A percentile compares a stretch with the other conserved stretches of the same genome.
These are phyloP conservation scores for Sclerotinia glacialis DNA, from an alignment of 2,329 filamentous ascomycete genomes.

Conservation along the genomic window DNA sequence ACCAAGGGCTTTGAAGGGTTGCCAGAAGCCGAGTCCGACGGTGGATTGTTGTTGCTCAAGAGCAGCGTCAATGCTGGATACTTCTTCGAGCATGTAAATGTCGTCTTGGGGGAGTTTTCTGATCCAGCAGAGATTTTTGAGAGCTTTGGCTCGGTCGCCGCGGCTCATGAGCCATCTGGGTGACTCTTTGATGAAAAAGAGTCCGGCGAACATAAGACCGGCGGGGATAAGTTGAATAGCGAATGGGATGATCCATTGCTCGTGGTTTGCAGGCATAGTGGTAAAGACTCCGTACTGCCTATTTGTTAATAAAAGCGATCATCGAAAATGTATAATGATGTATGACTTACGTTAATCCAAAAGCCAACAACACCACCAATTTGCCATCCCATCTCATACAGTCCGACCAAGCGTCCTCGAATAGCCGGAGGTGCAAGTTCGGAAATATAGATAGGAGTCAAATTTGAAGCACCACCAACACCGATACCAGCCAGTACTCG, in stretches of 20 bases:
- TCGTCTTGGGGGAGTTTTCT: constrained; percentile 56
- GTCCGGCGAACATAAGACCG: constrained; percentile 32
- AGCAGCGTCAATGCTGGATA: constrained; percentile 67
- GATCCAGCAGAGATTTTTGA: constrained; percentile 59
- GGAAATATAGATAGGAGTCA: constrained; percentile 62
- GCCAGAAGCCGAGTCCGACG: constrained; percentile 72
- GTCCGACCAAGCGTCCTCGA: constrained; percentile 54
- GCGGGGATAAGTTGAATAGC: constrained; percentile 41
- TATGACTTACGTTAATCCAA: constrained; percentile 54
- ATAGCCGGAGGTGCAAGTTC: constrained; percentile 51
- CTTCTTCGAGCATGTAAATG: constrained; percentile 69
- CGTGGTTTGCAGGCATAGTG: constrained; percentile 32
- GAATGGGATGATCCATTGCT: constrained; percentile 41
- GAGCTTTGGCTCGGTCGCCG: constrained; percentile 21
- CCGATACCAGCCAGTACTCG: constrained; percentile 34
- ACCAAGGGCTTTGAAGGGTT: constrained; percentile 52
- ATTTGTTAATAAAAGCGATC: constrained; percentile 13
- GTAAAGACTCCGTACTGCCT: constrained; percentile 57
- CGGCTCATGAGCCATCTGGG: constrained; percentile 47
- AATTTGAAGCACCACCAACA: constrained; percentile 48
- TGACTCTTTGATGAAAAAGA: constrained; percentile 67
- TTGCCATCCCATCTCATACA: constrained; percentile 66
- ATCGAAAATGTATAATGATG: no score
- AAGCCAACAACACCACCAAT: constrained; percentile 62
- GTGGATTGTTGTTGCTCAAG: constrained; percentile 61